phyloP scores from a whole-genome alignment of 768 basidiomycete genomes.

The Lactarius sanguifluus region DNA sequence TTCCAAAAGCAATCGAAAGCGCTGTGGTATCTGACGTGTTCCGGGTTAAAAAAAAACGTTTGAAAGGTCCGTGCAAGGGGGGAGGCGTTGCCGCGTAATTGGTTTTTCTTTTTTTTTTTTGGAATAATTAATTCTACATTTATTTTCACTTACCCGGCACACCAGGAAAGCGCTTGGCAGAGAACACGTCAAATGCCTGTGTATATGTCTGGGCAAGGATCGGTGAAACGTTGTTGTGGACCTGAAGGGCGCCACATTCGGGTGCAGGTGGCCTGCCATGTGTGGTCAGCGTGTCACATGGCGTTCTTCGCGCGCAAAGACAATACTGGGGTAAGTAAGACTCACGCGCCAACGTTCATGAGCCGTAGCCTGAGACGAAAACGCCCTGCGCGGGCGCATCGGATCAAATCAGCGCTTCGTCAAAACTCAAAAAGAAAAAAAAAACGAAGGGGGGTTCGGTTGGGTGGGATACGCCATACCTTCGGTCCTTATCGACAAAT shows the following conservation, averaged over 20 bases:
- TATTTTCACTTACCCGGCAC: slow-evolving; percentile 65
- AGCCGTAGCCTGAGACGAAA: slow-evolving; percentile 86
- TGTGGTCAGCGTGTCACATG: slow-evolving; percentile 7
- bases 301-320: neutral
- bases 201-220: slow-evolving; percentile 85
- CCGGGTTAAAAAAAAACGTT: slow-evolving; percentile 5
- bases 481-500: slow-evolving; percentile 91
- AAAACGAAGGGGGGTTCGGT: slow-evolving; percentile 21
- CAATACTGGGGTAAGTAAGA: slow-evolving; percentile 30
- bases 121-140: neutral
- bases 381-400: slow-evolving; percentile 50
- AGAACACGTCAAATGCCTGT: slow-evolving; percentile 81
- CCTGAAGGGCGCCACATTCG: slow-evolving; percentile 59
- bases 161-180: slow-evolving; percentile 93
- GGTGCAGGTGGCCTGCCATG: slow-evolving; percentile 52
- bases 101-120: neutral
- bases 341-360: slow-evolving; percentile 91
- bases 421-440: neutral
- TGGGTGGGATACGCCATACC: slow-evolving; percentile 44
- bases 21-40: slow-evolving; percentile 72
- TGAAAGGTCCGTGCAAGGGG: neutral
- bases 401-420: slow-evolving; percentile 24
- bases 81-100: neutral
- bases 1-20: slow-evolving; percentile 83
- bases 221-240: slow-evolving; percentile 69